Percentiles rank a stretch among this genome's conserved stretches.
Evolutionary conservation across 2,329 filamentous ascomycete species (phyloP).

Genomic region (Colletotrichum sp.): DNA sequence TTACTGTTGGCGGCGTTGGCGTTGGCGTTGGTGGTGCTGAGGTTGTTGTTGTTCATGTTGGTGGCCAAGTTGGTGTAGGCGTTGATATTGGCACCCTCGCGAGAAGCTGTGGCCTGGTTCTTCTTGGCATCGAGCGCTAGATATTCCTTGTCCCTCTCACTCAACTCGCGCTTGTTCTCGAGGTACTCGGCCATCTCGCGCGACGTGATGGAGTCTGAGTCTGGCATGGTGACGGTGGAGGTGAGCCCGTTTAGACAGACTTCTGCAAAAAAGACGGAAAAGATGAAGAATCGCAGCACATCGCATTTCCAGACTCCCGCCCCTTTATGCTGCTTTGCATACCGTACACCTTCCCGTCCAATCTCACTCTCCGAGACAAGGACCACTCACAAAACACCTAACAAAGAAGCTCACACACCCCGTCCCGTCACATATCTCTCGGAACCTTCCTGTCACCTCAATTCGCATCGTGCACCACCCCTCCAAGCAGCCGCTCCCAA

Average conservation of each 20-base stretch:
- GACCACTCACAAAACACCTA: not conserved
- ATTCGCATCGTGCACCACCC: not conserved
- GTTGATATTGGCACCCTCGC: not conserved
- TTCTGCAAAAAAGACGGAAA: too few species aligned
- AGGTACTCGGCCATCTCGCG: not conserved
- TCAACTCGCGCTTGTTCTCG: not conserved
- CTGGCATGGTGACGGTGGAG: not conserved
- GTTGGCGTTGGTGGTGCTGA: not conserved
- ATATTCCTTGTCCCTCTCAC: not conserved
- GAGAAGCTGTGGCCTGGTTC: not conserved
- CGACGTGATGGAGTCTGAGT: not conserved
- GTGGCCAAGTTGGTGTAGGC: not conserved
- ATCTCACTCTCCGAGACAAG: not conserved
- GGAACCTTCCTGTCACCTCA: not conserved
- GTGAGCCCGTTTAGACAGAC: not conserved
- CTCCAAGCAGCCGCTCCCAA: not conserved
- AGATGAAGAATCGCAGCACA: not conserved
- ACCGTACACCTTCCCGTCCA: not conserved
- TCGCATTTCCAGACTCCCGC: not conserved
- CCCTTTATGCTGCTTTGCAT: not conserved
- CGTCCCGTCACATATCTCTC: not conserved
- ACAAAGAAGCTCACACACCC: not conserved
- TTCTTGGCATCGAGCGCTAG: not conserved
- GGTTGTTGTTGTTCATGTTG: not conserved
- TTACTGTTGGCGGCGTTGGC: not conserved